Evolutionary conservation across 1,284 basidiomycete species (phyloP), one percentile per base, ranked within the genome.

Genomic region (Naganishia sp.): DNA sequence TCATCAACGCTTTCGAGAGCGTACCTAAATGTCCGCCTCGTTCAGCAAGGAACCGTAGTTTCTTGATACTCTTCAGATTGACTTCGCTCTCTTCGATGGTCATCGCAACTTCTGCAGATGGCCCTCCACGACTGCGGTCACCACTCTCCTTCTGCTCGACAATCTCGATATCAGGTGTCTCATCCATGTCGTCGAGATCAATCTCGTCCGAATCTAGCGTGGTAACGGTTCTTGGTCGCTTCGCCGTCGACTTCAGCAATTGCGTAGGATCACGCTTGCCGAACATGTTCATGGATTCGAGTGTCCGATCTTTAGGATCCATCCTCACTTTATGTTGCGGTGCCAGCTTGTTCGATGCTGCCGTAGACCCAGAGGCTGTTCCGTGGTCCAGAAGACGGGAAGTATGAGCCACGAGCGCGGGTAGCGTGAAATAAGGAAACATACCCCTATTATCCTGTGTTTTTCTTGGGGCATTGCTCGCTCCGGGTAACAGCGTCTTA

Each of bases 291-390:
- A 96, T 96, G 0, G 92, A 92, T 73, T 98, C 94, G 13, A 99
- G 84, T 0, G 94, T 98, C 49, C 93, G 86, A 66, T 94, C 90
- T 57, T 88, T 84, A 17, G 88, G 82, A 21, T 95, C 96, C 7
- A 92, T 94, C 57, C 96, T 87, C 54, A 99, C 90, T 83, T 96
- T 92, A 75, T 94, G 88, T 60, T 97, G 90, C 0, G 95, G 90
- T 18, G 81, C 80, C 3, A 78, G 69, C 63, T 79, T 82, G 55
- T 75, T 82, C 62, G 70, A 68, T 3, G 76, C 65, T 11, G n/a
- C 32, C 5, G 42, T 32, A 6, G 50, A 35, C 21, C 31, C 51
- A 32, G 28, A n/a, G 5, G 41, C 46, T 42, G 23, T 28, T 23
- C 9, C 10, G 11, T 42, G 11, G 23, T 21, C 45, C 6, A 25